phyloP scores from a whole-genome alignment of 2,329 filamentous ascomycete species.

The Tothia fuscella region DNA sequence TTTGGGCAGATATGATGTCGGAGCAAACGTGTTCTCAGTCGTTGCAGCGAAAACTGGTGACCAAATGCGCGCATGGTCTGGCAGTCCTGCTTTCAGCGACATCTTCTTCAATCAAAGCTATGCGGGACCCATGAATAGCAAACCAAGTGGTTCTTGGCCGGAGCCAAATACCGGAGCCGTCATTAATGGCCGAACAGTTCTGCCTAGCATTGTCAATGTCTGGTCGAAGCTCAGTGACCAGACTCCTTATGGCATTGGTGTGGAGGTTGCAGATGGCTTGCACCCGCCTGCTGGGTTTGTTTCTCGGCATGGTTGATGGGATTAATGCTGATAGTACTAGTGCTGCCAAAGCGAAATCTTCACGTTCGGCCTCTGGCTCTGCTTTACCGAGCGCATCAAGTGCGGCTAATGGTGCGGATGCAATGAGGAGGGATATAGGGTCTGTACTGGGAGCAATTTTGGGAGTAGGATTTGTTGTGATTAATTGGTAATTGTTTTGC shows the following conservation, averaged over 20 bases:
- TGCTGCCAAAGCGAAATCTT: too few species aligned
- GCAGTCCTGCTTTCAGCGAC: slow-evolving; percentile 15
- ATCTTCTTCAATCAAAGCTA: slow-evolving; percentile 4
- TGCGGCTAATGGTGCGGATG: too few species aligned
- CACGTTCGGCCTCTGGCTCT: too few species aligned
- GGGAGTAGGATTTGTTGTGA: too few species aligned
- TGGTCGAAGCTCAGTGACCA: slow-evolving; percentile 12
- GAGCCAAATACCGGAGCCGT: slow-evolving; percentile 3
- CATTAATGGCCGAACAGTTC: neutral
- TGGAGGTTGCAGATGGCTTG: slow-evolving; percentile 24
- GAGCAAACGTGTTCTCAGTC: slow-evolving; percentile 32
- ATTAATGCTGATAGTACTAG: too few species aligned
- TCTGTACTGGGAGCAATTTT: too few species aligned
- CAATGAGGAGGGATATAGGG: too few species aligned
- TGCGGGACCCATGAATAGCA: slow-evolving; percentile 1
- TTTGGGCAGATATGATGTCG: slow-evolving; percentile 35
- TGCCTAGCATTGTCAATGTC: slow-evolving; percentile 13
- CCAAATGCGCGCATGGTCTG: neutral
- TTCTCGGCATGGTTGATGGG: too few species aligned
- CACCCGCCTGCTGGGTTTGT: slow-evolving; percentile 20
- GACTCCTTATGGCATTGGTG: slow-evolving; percentile 19
- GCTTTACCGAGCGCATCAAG: too few species aligned
- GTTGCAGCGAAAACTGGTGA: slow-evolving; percentile 25
- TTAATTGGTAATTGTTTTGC: too few species aligned
- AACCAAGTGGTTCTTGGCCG: slow-evolving; percentile 12